Evolutionary conservation across 352 stramenopile species (phyloP), one percentile per base, ranked within the genome.

Genomic region (Pythium aquatile): DNA sequence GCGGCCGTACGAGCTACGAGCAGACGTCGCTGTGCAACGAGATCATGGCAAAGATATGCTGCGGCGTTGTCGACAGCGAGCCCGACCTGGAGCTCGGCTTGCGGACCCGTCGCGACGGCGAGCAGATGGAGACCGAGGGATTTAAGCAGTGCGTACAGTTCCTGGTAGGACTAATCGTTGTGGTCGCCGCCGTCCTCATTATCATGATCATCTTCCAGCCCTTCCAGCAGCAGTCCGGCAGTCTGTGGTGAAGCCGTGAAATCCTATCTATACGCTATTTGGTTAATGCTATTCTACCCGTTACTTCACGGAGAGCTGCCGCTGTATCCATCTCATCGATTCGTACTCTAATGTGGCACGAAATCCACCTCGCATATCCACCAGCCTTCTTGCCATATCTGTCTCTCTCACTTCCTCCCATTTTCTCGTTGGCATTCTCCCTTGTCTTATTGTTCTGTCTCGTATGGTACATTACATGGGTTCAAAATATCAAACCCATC

Each of bases 81-180:
- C 78, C 58, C 49, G 77, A 87, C 32, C 74, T 62, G 14, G 79
- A 90, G n/a, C 20, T 85, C 16, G 81, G 87, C 58, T 17, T 86
- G 5, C 77, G 76, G n/a, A 61, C 75, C 55, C 52, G 55, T 32
- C 49, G 37, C 46, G 65, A 64, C 28, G 47, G 47, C 33, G 62
- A 68, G 17, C 28, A 70, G 16, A 10, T 58, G n/a, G 79, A 88
- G 40, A 64, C 68, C 0, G 78, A 88, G 57, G 81, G 81, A 17
- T 88, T 87, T 37, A 83, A 82, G 62, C 73, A 82, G 66, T 90
- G 81, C 65, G 79, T 90, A 60, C 81, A 88, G 67, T 87, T 90
- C 58, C 71, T 90, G 14, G 77, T 90, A 55, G 79, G 76, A 17
- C 76, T 90, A n/a, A 83, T 90, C 56, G 66, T 90, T 32, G 74